Base-by-base conservation (phyloP, 192 early-diverging fungal genomes). In the Phycomyces nitens region DNA sequence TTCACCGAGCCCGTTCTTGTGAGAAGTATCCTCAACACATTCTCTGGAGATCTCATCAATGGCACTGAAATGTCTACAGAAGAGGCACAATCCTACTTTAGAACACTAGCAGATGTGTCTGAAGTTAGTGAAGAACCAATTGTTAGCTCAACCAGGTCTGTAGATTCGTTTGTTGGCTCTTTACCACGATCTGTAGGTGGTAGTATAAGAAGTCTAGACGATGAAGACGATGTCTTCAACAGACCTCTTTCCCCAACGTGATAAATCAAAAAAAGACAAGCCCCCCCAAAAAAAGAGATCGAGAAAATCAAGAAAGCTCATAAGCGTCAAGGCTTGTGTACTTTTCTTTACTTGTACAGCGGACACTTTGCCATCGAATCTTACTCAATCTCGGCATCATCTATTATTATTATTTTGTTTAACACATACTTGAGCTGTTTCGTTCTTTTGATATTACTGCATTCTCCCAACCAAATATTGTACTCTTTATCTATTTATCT, bases 11-110 rank as follows among this genome's bases (percentile, higher is more conserved):
- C 12, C 3, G 15, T 18, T 11, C 12, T 47, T 14, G 44, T 47
- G 2, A 14, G 44, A 47, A 47, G 44, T 18, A 47, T 47, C 44
- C 44, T 47, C 3, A 47, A 47, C 44, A 47, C 44, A 47, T n/a
- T 47, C 3, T 47, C 44, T 3, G 18, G 44, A 3, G 44, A 18
- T 11, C 44, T 18, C 18, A 47, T 47, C 18, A 18, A 11, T 47
- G 44, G 44, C 12, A n/a, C 44, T 47, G 44, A 47, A 3, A 47
- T 47, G 44, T 6, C 44, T 18, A 47, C 15, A 47, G 18, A 47
- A 47, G 44, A 47, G 12, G 44, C 44, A 47, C 44, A 47, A 11
- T 47, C 44, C 18, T 47, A 47, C 44, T 47, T 47, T 47, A 47
- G 15, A 14, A 47, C 18, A 1, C 18, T 47, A 3, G 44, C 12